Evolutionary conservation across 176 grass and related monocot species (phyloP).

Genomic region (Dendrocalamus sinicus): DNA sequence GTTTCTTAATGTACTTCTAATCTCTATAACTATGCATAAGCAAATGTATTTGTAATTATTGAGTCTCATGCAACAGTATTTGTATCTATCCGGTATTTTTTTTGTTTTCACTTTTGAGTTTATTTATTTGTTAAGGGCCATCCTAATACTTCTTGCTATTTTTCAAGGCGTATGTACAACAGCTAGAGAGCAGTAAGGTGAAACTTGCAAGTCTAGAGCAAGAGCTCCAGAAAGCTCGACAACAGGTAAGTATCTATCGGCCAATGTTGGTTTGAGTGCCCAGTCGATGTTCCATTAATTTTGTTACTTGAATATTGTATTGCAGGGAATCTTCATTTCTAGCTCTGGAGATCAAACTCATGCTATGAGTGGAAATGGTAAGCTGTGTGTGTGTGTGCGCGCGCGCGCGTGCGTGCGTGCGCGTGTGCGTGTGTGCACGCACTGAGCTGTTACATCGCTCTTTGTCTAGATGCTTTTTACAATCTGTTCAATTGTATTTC

Average conservation of each 20-base stretch:
- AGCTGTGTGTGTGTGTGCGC: background rate
- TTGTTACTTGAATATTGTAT: constrained; percentile 40
- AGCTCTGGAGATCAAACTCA: constrained; percentile 92
- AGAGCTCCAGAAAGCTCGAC: constrained; percentile 86
- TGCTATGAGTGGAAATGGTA: constrained; percentile 82
- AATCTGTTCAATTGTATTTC: background rate
- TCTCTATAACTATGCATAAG: constrained; percentile 25
- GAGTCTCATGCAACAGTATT: background rate
- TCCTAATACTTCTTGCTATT: constrained; percentile 42
- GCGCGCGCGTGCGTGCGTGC: no score
- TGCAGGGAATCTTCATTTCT: constrained; percentile 93
- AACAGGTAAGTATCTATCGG: constrained; percentile 62
- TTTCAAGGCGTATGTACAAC: constrained; percentile 95
- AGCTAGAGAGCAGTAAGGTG: constrained; percentile 90
- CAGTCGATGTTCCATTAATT: constrained; percentile 1
- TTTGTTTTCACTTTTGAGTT: constrained; percentile 29
- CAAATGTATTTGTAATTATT: background rate
- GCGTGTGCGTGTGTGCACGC: background rate
- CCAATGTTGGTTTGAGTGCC: constrained; percentile 15
- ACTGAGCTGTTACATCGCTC: constrained; percentile 1
- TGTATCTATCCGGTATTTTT: constrained; percentile 16
- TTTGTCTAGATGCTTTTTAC: constrained; percentile 18
- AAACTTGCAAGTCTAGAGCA: constrained; percentile 93
- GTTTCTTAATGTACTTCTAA: constrained; percentile 27
- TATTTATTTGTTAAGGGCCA: constrained; percentile 23